Conservation (phyloP, 768 basidiomycete genomes). For the Russula foetens region DNA sequence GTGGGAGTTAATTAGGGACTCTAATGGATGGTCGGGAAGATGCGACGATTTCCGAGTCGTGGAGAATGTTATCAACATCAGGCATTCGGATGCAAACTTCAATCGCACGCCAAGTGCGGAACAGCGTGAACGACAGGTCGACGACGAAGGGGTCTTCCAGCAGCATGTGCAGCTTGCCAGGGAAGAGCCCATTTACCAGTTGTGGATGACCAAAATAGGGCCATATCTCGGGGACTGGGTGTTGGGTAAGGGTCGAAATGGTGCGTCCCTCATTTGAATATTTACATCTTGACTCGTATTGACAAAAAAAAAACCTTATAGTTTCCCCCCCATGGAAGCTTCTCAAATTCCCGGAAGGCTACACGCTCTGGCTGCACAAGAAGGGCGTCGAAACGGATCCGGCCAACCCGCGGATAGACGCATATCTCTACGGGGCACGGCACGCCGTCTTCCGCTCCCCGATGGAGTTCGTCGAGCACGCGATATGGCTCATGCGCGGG, state of each 20-base stretch:
- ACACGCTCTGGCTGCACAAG: constrained; percentile 14
- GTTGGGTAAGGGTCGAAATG: neutral
- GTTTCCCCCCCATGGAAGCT: neutral
- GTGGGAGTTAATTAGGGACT: neutral
- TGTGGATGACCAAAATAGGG: neutral
- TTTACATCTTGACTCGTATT: too few relatives aligned
- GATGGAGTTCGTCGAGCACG: constrained; percentile 17
- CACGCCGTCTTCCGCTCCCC: constrained; percentile 15
- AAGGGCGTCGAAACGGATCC: neutral
- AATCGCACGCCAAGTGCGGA: neutral
- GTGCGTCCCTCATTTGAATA: too few relatives aligned
- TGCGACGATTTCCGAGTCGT: neutral
- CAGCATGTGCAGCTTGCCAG: neutral
- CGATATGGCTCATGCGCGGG: constrained; percentile 18
- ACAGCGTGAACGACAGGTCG: neutral
- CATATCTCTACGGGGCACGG: constrained; percentile 3
- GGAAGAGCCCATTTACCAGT: accelerated
- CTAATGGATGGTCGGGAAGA: neutral
- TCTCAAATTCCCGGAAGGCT: neutral
- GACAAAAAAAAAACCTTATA: neutral
- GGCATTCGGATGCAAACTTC: neutral
- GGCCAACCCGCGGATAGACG: constrained; percentile 8
- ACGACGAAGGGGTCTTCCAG: neutral
- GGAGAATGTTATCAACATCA: constrained; percentile 5
- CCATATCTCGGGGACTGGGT: constrained; percentile 12